Evolutionary conservation across 495 filamentous ascomycete species (phyloP).

Genomic region (Neurospora sp.): DNA sequence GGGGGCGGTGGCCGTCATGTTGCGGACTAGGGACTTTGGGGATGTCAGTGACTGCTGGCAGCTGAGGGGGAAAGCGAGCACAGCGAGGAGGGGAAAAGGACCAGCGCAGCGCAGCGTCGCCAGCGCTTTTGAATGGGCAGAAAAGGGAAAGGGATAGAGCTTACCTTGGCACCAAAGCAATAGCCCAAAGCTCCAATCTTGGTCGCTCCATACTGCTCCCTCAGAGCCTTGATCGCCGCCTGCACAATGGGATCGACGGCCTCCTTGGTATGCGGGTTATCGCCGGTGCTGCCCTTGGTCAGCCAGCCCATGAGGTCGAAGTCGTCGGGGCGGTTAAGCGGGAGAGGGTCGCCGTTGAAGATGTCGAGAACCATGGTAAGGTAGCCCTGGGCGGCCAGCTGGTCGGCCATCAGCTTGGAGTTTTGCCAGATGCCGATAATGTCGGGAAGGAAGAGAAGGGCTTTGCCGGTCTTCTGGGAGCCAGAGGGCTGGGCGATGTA

Average conservation of each 20-base stretch:
- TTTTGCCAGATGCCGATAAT: slow-evolving; percentile 69
- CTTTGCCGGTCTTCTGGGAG: slow-evolving; percentile 32
- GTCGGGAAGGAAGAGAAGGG: slow-evolving; percentile 50
- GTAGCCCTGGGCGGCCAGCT: slow-evolving; percentile 75
- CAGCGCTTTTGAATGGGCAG: not conserved
- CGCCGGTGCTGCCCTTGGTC: slow-evolving; percentile 33
- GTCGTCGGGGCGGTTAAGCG: slow-evolving; percentile 43
- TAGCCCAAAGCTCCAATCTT: slow-evolving; percentile 66
- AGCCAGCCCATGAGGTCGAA: slow-evolving; percentile 57
- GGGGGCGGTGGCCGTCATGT: slow-evolving; percentile 16
- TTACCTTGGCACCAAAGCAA: slow-evolving; percentile 63
- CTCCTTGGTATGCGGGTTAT: slow-evolving; percentile 48
- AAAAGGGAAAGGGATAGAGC: not conserved
- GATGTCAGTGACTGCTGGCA: not conserved
- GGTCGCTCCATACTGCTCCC: slow-evolving; percentile 45
- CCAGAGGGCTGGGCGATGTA: slow-evolving; percentile 41
- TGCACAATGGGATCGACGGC: slow-evolving; percentile 46
- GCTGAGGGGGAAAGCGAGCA: not conserved
- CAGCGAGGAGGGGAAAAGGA: too few relatives aligned
- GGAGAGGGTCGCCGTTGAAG: slow-evolving; percentile 61
- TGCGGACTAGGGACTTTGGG: slow-evolving; percentile 34
- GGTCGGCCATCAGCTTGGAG: slow-evolving; percentile 70
- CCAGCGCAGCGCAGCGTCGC: too few relatives aligned
- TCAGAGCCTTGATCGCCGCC: slow-evolving; percentile 35
- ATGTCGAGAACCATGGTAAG: slow-evolving; percentile 66